Percentiles rank a stretch among this genome's conserved stretches.
Evolutionary conservation across 139 green algal genomes (phyloP).

Genomic region (Chlamydomonas schloesseri): DNA sequence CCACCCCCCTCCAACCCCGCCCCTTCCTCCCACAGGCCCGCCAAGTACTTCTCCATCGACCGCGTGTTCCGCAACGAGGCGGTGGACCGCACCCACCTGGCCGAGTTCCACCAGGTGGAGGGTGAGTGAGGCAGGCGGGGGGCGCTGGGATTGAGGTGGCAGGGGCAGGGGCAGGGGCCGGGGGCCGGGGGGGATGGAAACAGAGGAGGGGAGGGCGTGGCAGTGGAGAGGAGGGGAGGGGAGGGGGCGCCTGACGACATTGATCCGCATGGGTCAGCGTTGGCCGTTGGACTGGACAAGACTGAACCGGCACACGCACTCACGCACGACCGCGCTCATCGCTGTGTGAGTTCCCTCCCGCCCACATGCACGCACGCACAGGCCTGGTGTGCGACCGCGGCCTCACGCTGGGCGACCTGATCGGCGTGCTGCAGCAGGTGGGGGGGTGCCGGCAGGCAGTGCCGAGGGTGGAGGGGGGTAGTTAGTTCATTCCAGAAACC

Average conservation of each 20-base stretch:
- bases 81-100: conserved; percentile 98
- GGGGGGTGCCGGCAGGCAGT: background rate
- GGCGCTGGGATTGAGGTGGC: background rate
- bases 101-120: conserved; percentile 98
- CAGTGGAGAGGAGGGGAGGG: no score
- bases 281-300: no score
- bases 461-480: no score
- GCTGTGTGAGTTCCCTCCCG: background rate
- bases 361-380: background rate
- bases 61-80: conserved; percentile 98
- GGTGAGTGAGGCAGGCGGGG: conserved; percentile 42
- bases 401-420: conserved; percentile 94
- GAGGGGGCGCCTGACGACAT: no score
- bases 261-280: no score
- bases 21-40: conserved; percentile 39
- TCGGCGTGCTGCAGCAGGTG: conserved; percentile 74
- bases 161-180: background rate
- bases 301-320: no score
- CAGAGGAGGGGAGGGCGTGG: no score
- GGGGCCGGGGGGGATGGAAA: no score
- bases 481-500: no score
- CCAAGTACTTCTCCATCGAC: conserved; percentile 87
- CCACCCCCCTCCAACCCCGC: background rate
- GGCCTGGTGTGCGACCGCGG: conserved; percentile 89
- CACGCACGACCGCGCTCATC: no score